These are phyloP conservation scores for Macrophomina phaseolina DNA, from an alignment of 2,329 filamentous ascomycete species.

Conservation along the genomic window DNA sequence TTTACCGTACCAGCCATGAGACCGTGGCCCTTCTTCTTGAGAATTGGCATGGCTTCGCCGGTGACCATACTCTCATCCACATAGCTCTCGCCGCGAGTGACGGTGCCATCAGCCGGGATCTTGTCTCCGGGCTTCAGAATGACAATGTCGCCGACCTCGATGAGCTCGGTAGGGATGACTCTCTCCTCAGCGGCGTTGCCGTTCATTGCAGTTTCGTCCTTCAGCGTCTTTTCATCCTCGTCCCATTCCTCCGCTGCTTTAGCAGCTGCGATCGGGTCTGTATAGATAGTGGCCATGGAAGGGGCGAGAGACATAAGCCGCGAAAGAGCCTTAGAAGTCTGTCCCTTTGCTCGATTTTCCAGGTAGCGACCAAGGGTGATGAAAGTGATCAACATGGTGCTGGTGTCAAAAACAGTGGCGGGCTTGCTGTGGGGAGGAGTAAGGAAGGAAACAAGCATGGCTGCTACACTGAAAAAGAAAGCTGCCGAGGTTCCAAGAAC, in stretches of 20 bases:
- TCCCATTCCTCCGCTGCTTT: conserved; percentile 86
- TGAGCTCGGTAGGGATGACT: conserved; percentile 88
- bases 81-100: conserved; percentile 89
- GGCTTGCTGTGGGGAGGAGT: conserved; percentile 79
- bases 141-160: conserved; percentile 92
- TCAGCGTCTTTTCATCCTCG: conserved; percentile 44
- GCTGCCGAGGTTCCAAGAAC: conserved; percentile 92
- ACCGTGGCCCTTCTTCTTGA: conserved; percentile 79
- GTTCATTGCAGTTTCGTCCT: conserved; percentile 39
- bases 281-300: conserved; percentile 96
- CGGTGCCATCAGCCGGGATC: conserved; percentile 87
- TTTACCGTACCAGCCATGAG: conserved; percentile 97
- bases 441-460: conserved; percentile 82
- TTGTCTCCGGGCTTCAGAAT: conserved; percentile 94
- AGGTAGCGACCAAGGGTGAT: conserved; percentile 89
- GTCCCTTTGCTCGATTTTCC: conserved; percentile 93
- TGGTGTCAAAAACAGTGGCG: conserved; percentile 93
- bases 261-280: conserved; percentile 89
- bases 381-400: conserved; percentile 97
- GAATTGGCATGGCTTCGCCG: conserved; percentile 92
- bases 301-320: conserved; percentile 94
- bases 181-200: conserved; percentile 78
- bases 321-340: conserved; percentile 93
- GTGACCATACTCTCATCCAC: conserved; percentile 99
- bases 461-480: conserved; percentile 91